phyloP scores from a whole-genome alignment of 1,139 yeast species.

The Magnusiomyces fungicola region DNA sequence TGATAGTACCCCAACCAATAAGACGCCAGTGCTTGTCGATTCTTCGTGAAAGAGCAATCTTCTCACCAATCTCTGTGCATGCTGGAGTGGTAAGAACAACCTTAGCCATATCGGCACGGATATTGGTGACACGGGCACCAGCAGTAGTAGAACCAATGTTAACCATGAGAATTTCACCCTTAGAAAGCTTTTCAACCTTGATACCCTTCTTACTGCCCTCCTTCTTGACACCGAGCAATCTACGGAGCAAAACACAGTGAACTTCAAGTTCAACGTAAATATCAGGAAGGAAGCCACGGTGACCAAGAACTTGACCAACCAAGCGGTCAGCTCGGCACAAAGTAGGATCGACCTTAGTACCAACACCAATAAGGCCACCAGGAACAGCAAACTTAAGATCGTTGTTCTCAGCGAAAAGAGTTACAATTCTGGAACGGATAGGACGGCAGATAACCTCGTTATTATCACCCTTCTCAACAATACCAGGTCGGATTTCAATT shows the following conservation, averaged over 20 bases:
- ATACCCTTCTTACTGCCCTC: slow-evolving; percentile 91
- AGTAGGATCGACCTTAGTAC: slow-evolving; percentile 98
- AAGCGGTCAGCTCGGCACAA: slow-evolving; percentile 98
- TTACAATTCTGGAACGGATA: slow-evolving; percentile 86
- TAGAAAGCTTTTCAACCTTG: slow-evolving; percentile 88
- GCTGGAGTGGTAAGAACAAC: slow-evolving; percentile 95
- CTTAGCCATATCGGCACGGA: slow-evolving; percentile 99
- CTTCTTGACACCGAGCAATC: slow-evolving; percentile 96
- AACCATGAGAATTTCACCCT: slow-evolving; percentile 96
- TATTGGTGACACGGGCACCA: slow-evolving; percentile 98
- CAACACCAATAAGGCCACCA: slow-evolving; percentile 99
- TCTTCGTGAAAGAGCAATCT: slow-evolving; percentile 98
- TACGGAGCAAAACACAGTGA: slow-evolving; percentile 91
- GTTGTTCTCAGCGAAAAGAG: slow-evolving; percentile 95
- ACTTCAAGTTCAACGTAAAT: slow-evolving; percentile 96
- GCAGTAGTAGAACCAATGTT: slow-evolving; percentile 99
- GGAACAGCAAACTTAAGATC: slow-evolving; percentile 98
- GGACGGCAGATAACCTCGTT: slow-evolving; percentile 93
- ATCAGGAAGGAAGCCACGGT: slow-evolving; percentile 91
- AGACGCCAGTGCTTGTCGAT: slow-evolving; percentile 99
- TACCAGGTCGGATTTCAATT: slow-evolving; percentile 98
- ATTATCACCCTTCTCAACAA: slow-evolving; percentile 79
- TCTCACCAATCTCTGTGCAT: slow-evolving; percentile 96
- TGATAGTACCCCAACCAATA: slow-evolving; percentile 99
- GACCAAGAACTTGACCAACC: slow-evolving; percentile 98